Conservation (phyloP, 2,329 filamentous ascomycete genomes). For the Xylaria sp. region DNA sequence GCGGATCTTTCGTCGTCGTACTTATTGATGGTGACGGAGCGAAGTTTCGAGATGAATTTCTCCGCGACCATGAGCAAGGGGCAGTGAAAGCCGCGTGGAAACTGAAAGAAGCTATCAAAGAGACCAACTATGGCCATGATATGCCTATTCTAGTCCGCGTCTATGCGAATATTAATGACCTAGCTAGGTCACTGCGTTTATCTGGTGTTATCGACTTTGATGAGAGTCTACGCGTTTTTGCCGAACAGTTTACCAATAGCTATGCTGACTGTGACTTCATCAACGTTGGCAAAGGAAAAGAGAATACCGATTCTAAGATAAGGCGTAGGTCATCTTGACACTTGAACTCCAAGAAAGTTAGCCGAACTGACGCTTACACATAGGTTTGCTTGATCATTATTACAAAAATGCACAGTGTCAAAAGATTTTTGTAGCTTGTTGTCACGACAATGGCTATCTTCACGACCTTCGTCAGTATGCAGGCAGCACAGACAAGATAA, state of each 20-base stretch:
- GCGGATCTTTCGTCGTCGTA: conserved; percentile 49
- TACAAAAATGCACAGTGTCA: conserved; percentile 50
- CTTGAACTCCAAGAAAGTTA: neutral
- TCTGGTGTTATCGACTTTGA: conserved; percentile 49
- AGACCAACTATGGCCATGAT: conserved; percentile 43
- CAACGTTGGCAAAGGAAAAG: conserved; percentile 52
- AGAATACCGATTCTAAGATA: conserved; percentile 51
- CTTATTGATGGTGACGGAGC: conserved; percentile 52
- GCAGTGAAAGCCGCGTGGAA: conserved; percentile 48
- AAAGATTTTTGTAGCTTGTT: conserved; percentile 51
- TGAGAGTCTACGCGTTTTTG: conserved; percentile 50
- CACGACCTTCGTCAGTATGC: conserved; percentile 51
- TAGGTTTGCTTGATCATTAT: conserved; percentile 51
- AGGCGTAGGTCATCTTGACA: conserved; percentile 42
- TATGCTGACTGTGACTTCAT: conserved; percentile 51
- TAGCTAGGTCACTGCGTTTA: conserved; percentile 49
- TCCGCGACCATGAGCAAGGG: conserved; percentile 46
- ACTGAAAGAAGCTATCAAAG: conserved; percentile 50
- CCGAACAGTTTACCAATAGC: conserved; percentile 51
- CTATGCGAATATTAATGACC: conserved; percentile 51
- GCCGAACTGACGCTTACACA: conserved; percentile 22
- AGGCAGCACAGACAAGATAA: conserved; percentile 44
- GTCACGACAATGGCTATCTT: conserved; percentile 52
- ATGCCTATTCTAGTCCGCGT: conserved; percentile 50
- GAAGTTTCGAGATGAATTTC: conserved; percentile 50